A percentile compares a stretch with the other conserved stretches of the same genome.
Evolutionary conservation across 306 rosid species (phyloP).

Genomic region (Herpetospermum pedunculosum): DNA sequence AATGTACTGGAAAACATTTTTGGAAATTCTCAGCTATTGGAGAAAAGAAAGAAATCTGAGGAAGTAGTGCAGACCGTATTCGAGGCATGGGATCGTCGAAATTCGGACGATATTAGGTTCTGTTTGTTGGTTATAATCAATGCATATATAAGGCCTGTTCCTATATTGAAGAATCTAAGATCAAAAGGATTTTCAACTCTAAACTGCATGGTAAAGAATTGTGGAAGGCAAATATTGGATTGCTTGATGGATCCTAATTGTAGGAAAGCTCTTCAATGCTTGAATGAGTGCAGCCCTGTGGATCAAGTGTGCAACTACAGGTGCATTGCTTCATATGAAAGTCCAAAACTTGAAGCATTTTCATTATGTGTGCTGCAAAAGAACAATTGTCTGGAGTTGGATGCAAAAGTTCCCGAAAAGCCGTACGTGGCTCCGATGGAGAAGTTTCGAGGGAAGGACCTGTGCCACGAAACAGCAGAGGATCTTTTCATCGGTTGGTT

Average conservation of each 20-base stretch:
- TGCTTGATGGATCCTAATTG: slow-evolving; percentile 76
- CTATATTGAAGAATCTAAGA: slow-evolving; percentile 64
- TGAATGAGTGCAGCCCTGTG: slow-evolving; percentile 72
- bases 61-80: slow-evolving; percentile 52
- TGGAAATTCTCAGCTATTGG: slow-evolving; percentile 18
- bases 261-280: slow-evolving; percentile 76
- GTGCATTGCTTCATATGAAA: slow-evolving; percentile 75
- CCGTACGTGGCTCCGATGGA: slow-evolving; percentile 51
- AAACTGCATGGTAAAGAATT: slow-evolving; percentile 67
- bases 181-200: slow-evolving; percentile 72
- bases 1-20: slow-evolving; percentile 25
- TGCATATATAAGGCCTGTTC: slow-evolving; percentile 69
- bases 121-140: slow-evolving; percentile 68
- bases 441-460: slow-evolving; percentile 30
- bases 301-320: slow-evolving; percentile 84
- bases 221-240: slow-evolving; percentile 64
- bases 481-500: slow-evolving; percentile 82
- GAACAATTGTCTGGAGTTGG: slow-evolving; percentile 71
- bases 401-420: slow-evolving; percentile 55
- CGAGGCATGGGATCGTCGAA: slow-evolving; percentile 72
- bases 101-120: slow-evolving; percentile 72
- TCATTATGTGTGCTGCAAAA: slow-evolving; percentile 85
- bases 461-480: slow-evolving; percentile 50
- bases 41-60: slow-evolving; percentile 28
- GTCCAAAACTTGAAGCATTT: slow-evolving; percentile 64